These are phyloP conservation scores for Leishmania gerbilli DNA, from an alignment of 208 protist species.

Conservation along the genomic window DNA sequence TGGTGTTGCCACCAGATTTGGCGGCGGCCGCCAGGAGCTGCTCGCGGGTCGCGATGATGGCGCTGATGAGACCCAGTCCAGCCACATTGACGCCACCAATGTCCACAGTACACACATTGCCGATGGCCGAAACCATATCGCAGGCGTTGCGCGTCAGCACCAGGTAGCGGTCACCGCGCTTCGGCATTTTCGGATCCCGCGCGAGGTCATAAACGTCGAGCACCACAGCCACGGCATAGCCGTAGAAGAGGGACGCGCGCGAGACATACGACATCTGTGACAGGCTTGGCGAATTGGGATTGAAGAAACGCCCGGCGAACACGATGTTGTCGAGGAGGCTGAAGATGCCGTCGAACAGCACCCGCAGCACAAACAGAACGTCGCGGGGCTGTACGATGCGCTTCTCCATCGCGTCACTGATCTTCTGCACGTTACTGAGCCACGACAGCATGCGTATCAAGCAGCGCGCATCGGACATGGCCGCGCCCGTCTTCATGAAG, in stretches of 20 bases:
- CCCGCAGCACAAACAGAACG: conserved; percentile 60
- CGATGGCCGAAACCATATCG: conserved; percentile 70
- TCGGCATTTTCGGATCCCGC: conserved; percentile 33
- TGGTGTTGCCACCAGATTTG: conserved; percentile 19
- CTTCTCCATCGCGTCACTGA: conserved; percentile 58
- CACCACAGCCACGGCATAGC: conserved; percentile 61
- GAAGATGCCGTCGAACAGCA: conserved; percentile 80
- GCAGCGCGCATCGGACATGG: conserved; percentile 68
- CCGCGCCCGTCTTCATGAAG: conserved; percentile 49
- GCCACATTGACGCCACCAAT: conserved; percentile 44
- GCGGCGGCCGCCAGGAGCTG: conserved; percentile 38
- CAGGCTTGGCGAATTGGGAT: conserved; percentile 25
- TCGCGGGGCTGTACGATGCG: conserved; percentile 46
- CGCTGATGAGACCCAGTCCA: conserved; percentile 68
- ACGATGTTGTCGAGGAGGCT: conserved; percentile 81
- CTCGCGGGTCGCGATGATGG: conserved; percentile 63
- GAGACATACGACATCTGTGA: conserved; percentile 41
- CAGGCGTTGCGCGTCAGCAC: conserved; percentile 66
- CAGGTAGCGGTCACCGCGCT: conserved; percentile 41
- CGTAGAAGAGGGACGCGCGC: conserved; percentile 65
- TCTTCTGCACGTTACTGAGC: conserved; percentile 69
- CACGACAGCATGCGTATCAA: conserved; percentile 73
- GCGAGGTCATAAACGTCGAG: conserved; percentile 67
- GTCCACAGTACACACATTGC: conserved; percentile 49
- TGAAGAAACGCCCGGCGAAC: conserved; percentile 58